Percentiles rank a stretch among this genome's conserved stretches.
phyloP scores from a whole-genome alignment of 768 basidiomycete genomes.

The Chalciporus sphaerocephalus region DNA sequence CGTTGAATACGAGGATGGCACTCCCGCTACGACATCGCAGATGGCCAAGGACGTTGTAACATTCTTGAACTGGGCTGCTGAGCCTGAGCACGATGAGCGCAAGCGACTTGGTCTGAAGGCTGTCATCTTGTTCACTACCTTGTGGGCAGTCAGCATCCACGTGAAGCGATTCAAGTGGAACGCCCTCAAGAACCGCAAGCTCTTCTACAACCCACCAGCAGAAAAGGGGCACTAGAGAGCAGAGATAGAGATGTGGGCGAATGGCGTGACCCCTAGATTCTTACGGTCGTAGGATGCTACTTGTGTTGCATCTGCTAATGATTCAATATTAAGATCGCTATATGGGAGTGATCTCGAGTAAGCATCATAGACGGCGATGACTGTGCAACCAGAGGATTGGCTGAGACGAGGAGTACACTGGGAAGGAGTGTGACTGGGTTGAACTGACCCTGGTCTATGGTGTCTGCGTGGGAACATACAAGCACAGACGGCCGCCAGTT shows the following conservation, averaged over 20 bases:
- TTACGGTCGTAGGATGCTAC: constrained; percentile 23
- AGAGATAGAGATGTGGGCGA: constrained; percentile 2
- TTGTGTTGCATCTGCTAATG: constrained; percentile 22
- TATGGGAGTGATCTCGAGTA: not conserved
- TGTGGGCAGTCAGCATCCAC: constrained; percentile 78
- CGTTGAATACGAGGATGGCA: constrained; percentile 96
- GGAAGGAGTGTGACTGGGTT: not conserved
- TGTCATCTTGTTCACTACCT: constrained; percentile 83
- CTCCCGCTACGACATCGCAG: constrained; percentile 94
- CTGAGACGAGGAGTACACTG: not conserved
- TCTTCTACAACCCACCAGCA: constrained; percentile 44
- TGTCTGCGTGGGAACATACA: constrained; percentile 20
- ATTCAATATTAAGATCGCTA: constrained; percentile 4
- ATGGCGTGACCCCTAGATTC: constrained; percentile 19
- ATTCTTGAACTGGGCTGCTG: constrained; percentile 95
- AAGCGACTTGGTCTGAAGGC: constrained; percentile 98
- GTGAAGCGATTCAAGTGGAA: constrained; percentile 97
- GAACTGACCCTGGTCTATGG: not conserved
- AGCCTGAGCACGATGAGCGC: constrained; percentile 96
- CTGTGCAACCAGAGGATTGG: not conserved
- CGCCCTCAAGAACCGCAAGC: constrained; percentile 89
- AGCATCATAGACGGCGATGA: not conserved
- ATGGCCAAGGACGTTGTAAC: constrained; percentile 99
- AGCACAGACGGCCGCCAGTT: not conserved
- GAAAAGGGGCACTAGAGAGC: constrained; percentile 33